Conservation (phyloP, 169 alveolate species). For the Cryptosporidium bovis region DNA sequence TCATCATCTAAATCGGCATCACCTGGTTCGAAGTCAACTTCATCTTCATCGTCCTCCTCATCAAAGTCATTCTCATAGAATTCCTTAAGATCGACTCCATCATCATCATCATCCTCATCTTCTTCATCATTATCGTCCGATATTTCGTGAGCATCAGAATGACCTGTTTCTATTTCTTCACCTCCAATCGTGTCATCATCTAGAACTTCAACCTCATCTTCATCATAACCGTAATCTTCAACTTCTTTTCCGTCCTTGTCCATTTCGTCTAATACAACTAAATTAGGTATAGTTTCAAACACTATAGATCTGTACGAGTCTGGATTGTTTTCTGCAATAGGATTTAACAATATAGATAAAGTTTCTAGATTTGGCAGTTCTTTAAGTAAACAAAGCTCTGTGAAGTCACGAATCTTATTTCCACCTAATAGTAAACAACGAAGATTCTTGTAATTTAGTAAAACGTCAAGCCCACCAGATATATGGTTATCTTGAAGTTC, state of each 20-base stretch:
- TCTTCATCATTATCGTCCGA: constrained; percentile 43
- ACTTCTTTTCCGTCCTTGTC: constrained; percentile 86
- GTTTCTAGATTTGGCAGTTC: constrained; percentile 78
- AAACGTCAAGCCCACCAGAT: constrained; percentile 80
- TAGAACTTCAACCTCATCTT: constrained; percentile 86
- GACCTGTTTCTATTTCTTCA: constrained; percentile 16
- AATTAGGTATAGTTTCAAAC: constrained; percentile 84
- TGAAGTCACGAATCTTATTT: constrained; percentile 73
- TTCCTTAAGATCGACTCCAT: constrained; percentile 82
- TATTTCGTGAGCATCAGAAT: constrained; percentile 17
- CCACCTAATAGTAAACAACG: constrained; percentile 90
- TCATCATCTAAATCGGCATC: constrained; percentile 80
- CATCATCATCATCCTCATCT: constrained; percentile 77
- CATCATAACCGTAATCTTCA: constrained; percentile 88
- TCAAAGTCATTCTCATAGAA: constrained; percentile 88
- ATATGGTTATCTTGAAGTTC: constrained; percentile 90
- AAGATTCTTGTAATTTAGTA: constrained; percentile 86
- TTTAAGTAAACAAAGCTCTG: constrained; percentile 43
- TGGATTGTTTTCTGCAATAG: constrained; percentile 81
- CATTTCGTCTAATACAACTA: constrained; percentile 84
- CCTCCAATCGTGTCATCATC: constrained; percentile 82
- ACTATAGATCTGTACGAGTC: constrained; percentile 85
- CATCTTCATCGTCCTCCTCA: constrained; percentile 90
- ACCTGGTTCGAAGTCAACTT: constrained; percentile 81
- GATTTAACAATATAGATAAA: constrained; percentile 89